Evolutionary conservation across 768 basidiomycete species (phyloP).

Genomic region (Calvatia gigantea): DNA sequence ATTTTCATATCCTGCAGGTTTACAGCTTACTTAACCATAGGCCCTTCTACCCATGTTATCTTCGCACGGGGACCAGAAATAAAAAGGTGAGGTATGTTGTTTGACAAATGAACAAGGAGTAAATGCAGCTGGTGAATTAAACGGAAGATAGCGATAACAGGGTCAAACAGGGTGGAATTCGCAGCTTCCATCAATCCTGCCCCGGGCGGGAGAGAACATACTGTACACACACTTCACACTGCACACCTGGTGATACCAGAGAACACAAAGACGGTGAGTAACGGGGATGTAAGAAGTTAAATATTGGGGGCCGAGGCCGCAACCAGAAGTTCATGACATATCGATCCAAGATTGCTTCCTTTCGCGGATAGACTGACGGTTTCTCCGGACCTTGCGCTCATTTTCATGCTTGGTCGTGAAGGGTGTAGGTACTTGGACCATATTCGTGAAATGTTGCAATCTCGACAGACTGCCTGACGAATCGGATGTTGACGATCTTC

Average conservation of each 20-base stretch:
- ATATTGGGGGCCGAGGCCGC: no score
- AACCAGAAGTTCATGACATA: background rate
- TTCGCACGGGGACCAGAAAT: no score
- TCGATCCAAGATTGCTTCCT: background rate
- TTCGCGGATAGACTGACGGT: background rate
- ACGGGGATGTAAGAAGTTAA: no score
- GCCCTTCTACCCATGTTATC: no score
- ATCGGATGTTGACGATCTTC: background rate
- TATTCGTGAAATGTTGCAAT: conserved; percentile 13
- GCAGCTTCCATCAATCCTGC: background rate
- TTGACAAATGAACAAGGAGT: background rate
- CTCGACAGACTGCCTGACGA: conserved; percentile 3
- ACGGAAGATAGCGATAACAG: background rate
- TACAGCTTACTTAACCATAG: no score
- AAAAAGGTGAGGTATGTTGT: background rate
- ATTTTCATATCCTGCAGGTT: no score
- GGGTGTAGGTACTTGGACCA: conserved; percentile 11
- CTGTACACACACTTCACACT: background rate
- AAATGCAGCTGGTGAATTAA: background rate
- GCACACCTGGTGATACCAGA: background rate
- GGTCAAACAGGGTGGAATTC: background rate
- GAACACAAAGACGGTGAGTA: background rate
- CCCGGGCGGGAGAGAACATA: background rate
- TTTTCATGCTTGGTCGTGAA: background rate
- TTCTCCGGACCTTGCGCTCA: background rate